Percentiles rank a stretch among this genome's conserved stretches.
Conservation (phyloP, 106 monocot species). For the Cymbidium sinense region DNA sequence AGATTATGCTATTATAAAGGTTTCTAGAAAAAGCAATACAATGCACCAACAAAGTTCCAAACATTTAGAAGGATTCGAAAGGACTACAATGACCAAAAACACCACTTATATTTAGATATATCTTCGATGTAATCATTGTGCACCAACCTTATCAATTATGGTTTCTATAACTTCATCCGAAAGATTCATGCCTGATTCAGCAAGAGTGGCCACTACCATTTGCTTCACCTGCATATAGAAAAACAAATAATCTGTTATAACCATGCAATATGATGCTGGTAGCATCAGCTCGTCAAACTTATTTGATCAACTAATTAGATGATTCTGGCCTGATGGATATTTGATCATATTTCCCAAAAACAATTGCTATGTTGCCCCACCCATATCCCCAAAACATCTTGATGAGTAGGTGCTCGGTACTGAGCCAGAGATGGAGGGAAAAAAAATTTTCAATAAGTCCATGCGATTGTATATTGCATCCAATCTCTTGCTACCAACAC, state of each 20-base stretch:
- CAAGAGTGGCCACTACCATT: conserved; percentile 99
- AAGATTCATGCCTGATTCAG: conserved; percentile 99
- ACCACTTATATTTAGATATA: not conserved
- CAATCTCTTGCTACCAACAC: not conserved
- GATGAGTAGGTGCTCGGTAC: not conserved
- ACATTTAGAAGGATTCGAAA: not conserved
- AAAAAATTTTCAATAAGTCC: not conserved
- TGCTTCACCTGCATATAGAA: conserved; percentile 64
- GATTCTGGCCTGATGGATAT: not conserved
- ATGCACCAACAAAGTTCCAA: not conserved
- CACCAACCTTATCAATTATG: conserved; percentile 86
- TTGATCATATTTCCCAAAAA: too few relatives aligned
- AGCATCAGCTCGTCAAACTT: not conserved
- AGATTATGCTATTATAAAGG: not conserved
- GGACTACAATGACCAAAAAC: not conserved
- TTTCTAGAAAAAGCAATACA: not conserved
- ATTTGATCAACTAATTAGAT: not conserved
- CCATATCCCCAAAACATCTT: not conserved
- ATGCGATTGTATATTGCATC: too few relatives aligned
- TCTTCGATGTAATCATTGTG: not conserved
- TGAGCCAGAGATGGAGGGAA: not conserved
- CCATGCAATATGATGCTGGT: not conserved
- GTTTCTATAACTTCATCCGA: conserved; percentile 95
- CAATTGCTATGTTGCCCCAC: not conserved
- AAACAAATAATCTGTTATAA: not conserved